Evolutionary conservation across 805 yeast genomes (phyloP).

Genomic region (Candida suzukii): DNA sequence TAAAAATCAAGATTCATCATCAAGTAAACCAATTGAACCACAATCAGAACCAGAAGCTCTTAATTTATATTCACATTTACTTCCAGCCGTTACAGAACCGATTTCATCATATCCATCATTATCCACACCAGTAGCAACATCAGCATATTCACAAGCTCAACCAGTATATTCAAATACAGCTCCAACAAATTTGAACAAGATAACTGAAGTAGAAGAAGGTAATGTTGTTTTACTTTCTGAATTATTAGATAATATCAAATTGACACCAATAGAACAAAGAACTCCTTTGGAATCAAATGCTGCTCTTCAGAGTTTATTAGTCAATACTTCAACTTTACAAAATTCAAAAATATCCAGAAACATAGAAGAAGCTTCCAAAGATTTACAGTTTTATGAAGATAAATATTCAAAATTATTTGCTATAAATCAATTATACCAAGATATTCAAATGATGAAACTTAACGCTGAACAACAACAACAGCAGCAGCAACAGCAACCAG

Average conservation of each 20-base stretch:
- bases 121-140: conserved; percentile 6
- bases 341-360: conserved; percentile 59
- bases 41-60: neutral
- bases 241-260: conserved; percentile 47
- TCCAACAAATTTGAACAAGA: conserved; percentile 17
- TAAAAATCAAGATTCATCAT: conserved; percentile 23
- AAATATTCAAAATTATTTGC: conserved; percentile 75
- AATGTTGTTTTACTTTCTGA: conserved; percentile 62
- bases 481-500: conserved; percentile 1
- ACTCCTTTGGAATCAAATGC: conserved; percentile 34
- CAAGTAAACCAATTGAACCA: neutral
- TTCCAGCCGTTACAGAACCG: conserved; percentile 2
- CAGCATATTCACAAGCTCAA: conserved; percentile 6
- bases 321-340: conserved; percentile 50
- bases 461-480: conserved; percentile 15
- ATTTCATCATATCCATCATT: neutral
- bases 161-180: conserved; percentile 16
- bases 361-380: conserved; percentile 48
- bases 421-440: conserved; percentile 70
- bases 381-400: conserved; percentile 60
- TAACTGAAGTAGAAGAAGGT: conserved; percentile 61
- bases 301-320: conserved; percentile 49
- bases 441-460: conserved; percentile 53
- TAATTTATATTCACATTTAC: conserved; percentile 9
- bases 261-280: conserved; percentile 29